Evolutionary conservation across 2,329 filamentous ascomycete genomes (phyloP).

Genomic region (Phoma sp.): DNA sequence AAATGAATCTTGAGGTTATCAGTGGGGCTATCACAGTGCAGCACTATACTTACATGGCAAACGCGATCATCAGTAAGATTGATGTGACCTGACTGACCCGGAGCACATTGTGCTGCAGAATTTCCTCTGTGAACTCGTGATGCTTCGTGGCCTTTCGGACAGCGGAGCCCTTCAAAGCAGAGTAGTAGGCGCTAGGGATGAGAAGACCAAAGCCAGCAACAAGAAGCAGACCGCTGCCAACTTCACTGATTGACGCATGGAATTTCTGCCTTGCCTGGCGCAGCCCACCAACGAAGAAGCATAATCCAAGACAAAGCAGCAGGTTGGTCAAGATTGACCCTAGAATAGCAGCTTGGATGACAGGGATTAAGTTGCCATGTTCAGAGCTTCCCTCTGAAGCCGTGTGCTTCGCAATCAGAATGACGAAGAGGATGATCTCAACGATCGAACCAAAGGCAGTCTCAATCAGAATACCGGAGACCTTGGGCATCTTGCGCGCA

Average conservation of each 20-base stretch:
- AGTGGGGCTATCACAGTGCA: conserved; percentile 63
- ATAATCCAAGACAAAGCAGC: conserved; percentile 77
- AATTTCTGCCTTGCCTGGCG: conserved; percentile 72
- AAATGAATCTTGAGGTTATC: conserved; percentile 65
- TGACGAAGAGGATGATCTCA: conserved; percentile 81
- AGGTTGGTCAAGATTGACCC: conserved; percentile 83
- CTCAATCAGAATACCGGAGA: conserved; percentile 67
- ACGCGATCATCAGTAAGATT: conserved; percentile 45
- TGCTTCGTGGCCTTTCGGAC: conserved; percentile 35
- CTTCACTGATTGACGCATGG: conserved; percentile 77
- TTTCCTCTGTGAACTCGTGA: conserved; percentile 41
- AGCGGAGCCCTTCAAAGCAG: conserved; percentile 52
- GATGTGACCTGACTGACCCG: conserved; percentile 46
- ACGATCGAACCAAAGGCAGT: conserved; percentile 72
- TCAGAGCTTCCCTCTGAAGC: conserved; percentile 50
- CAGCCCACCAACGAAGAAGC: conserved; percentile 80
- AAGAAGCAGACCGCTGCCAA: conserved; percentile 75
- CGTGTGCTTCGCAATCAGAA: conserved; percentile 64
- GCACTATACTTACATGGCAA: conserved; percentile 51
- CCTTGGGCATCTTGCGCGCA: conserved; percentile 75
- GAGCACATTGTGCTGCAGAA: conserved; percentile 43
- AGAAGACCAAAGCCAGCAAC: conserved; percentile 68
- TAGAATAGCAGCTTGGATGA: conserved; percentile 83
- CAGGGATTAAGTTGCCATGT: conserved; percentile 56
- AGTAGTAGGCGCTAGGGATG: conserved; percentile 45